A percentile compares a stretch with the other conserved stretches of the same genome.
phyloP scores from a whole-genome alignment of 2,329 filamentous ascomycete species.

The Thermochaetoides dissita region DNA sequence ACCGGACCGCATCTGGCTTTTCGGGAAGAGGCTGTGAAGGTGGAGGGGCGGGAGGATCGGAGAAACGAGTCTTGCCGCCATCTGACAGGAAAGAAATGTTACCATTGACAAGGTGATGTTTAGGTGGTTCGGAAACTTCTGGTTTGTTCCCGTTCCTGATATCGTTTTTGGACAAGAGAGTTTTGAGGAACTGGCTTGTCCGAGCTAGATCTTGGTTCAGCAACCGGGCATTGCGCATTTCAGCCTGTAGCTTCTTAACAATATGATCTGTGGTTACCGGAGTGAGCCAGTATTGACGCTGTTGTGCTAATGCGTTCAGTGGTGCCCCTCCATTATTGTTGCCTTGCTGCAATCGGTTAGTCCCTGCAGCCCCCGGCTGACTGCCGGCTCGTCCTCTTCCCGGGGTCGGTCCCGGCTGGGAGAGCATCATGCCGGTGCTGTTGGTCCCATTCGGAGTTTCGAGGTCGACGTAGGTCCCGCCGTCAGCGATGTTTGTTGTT shows the following conservation, averaged over 20 bases:
- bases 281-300: conserved; percentile 72
- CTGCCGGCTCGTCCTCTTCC: conserved; percentile 57
- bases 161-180: conserved; percentile 59
- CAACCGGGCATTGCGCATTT: conserved; percentile 79
- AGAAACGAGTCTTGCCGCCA: conserved; percentile 63
- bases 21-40: conserved; percentile 87
- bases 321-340: conserved; percentile 32
- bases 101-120: conserved; percentile 35
- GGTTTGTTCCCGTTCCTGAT: conserved; percentile 44
- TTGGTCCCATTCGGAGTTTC: conserved; percentile 59
- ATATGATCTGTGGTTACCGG: conserved; percentile 91
- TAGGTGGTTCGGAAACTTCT: conserved; percentile 33
- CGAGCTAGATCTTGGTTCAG: conserved; percentile 76
- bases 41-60: conserved; percentile 82
- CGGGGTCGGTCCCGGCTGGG: conserved; percentile 48
- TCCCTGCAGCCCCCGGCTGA: conserved; percentile 47
- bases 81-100: conserved; percentile 52
- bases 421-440: conserved; percentile 43
- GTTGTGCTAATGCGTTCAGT: conserved; percentile 50
- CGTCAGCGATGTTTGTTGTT: conserved; percentile 64
- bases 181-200: conserved; percentile 67
- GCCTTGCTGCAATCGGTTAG: conserved; percentile 45
- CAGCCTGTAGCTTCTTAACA: conserved; percentile 73
- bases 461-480: conserved; percentile 74
- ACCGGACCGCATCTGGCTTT: conserved; percentile 60